Evolutionary conservation across 352 stramenopile species (phyloP), one percentile per base, ranked within the genome.

Genomic region (Pythium brassicae): DNA sequence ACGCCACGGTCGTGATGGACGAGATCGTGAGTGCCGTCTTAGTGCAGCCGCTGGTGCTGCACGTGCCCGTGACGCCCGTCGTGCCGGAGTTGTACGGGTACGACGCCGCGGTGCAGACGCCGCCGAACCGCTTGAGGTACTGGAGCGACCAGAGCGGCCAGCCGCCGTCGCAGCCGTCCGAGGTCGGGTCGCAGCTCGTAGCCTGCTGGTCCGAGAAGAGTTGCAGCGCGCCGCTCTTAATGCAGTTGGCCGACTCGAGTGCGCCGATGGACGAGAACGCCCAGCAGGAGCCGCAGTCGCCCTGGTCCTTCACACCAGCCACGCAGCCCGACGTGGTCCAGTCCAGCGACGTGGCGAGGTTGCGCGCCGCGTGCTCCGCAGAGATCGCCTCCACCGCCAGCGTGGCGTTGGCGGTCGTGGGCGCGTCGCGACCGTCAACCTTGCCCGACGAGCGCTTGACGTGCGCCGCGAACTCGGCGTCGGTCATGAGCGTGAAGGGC

Each of bases 231-330:
- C 76, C 91, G 20, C 67, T 74, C 4, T 56, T 50, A 39, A 98
- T 87, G 23, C 85, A 95, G 63, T 96, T 78, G 4, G 78, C 88
- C 11, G 87, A 90, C 71, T 99, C 93, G 2, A 97, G 63, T 2
- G 84, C 91, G 5, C 89, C 86, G 14, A 95, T 75, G 5, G 87
- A 90, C 14, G 92, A 95, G 72, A 99, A 99, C 3, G 94, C 87
- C 96, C 96, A 99, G 76, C 96, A 99, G n/a, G 87, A 96, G 44
- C 96, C 94, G 63, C 97, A 99, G 5, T 86, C 62, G 17, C 93
- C 97, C 66, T 99, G 97, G 71, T 99, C 90, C 52, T 97, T 96
- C 27, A 98, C 55, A 35, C 59, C 47, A 25, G 69, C 65, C n/a
- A 86, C 57, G 53, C 75, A 86, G 14, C 14, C n/a, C 3, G 61